A percentile compares a stretch with the other conserved stretches of the same genome.
Conservation (phyloP, 331 rosid species). For the Ulmus americana region DNA sequence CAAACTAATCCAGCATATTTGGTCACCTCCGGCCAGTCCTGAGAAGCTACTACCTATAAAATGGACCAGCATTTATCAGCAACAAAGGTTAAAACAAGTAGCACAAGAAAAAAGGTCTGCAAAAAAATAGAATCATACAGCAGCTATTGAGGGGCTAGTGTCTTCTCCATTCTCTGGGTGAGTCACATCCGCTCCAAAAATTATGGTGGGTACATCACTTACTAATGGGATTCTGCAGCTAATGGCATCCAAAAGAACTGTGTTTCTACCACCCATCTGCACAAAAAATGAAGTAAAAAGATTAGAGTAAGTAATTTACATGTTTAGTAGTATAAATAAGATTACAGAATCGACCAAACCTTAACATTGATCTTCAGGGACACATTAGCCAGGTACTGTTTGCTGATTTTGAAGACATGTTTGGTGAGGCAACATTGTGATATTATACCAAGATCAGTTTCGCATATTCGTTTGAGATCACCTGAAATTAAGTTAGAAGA, state of each 20-base stretch:
- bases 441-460: constrained; percentile 84
- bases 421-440: constrained; percentile 96
- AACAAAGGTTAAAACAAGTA: constrained; percentile 10
- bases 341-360: constrained; percentile 39
- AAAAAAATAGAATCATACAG: constrained; percentile 37
- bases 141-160: constrained; percentile 89
- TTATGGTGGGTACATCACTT: constrained; percentile 88
- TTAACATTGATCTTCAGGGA: constrained; percentile 91
- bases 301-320: background rate
- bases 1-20: constrained; percentile 91
- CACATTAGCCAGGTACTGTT: constrained; percentile 89
- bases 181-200: constrained; percentile 91
- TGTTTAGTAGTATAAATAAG: background rate
- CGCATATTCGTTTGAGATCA: constrained; percentile 89
- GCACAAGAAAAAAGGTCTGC: constrained; percentile 10
- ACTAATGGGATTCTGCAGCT: constrained; percentile 93
- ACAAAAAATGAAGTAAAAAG: background rate
- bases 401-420: constrained; percentile 79
- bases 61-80: constrained; percentile 24
- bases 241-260: constrained; percentile 86
- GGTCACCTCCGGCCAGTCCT: constrained; percentile 98
- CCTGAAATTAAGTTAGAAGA: constrained; percentile 39
- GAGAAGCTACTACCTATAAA: constrained; percentile 91
- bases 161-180: constrained; percentile 99
- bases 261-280: constrained; percentile 98